Percentiles rank a stretch among this genome's conserved stretches.
Evolutionary conservation across 78 protist genomes (phyloP).

Genomic region (Protostelium mycophagum): DNA sequence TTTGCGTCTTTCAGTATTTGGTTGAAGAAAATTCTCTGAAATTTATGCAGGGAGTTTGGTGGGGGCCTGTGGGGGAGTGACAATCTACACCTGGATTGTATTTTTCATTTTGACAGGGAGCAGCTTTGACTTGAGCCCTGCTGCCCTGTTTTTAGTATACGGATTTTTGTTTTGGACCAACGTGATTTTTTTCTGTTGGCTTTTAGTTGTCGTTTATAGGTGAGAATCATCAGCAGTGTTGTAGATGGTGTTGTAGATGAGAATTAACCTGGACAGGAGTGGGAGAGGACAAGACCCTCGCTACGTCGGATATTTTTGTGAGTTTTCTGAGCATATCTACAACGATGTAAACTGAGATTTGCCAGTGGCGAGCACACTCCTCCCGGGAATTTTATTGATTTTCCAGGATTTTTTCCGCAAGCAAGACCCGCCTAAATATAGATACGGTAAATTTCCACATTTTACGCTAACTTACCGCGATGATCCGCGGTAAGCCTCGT

Average conservation of each 20-base stretch:
- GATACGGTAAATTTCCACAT: neutral
- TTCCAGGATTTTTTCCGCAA: neutral
- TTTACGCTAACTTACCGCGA: neutral
- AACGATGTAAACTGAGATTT: neutral
- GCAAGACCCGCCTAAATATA: neutral
- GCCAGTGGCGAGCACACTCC: neutral
- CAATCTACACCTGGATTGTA: neutral
- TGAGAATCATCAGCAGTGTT: neutral
- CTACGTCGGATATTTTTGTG: neutral
- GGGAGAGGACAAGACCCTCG: neutral
- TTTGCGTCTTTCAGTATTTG: too few relatives aligned
- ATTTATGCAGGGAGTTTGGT: neutral
- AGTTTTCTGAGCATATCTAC: too few relatives aligned
- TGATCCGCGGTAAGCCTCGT: too few relatives aligned
- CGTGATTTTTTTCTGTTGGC: neutral
- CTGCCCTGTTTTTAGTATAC: neutral
- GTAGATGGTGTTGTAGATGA: neutral
- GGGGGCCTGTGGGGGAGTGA: neutral
- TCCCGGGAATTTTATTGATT: neutral
- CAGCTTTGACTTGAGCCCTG: neutral
- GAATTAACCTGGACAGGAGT: neutral
- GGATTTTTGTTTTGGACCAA: neutral
- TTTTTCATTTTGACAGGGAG: neutral
- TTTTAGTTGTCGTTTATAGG: neutral
- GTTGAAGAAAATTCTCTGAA: too few relatives aligned